Conservation (phyloP, 768 basidiomycete species). For the Coprinopsis cinerea region DNA sequence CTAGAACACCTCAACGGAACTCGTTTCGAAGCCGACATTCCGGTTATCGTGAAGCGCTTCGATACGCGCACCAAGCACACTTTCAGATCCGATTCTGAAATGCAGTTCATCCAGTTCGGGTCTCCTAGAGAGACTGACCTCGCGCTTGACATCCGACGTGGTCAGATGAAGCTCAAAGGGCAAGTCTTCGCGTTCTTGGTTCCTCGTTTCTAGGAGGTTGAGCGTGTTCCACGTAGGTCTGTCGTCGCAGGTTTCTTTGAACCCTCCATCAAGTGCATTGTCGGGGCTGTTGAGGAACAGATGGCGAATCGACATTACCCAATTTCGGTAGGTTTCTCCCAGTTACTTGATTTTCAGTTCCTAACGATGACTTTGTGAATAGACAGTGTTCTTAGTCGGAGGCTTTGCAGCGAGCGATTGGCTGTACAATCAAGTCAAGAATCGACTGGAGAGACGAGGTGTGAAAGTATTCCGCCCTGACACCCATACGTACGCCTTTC, state of each 20-base stretch:
- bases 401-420: slow-evolving; percentile 56
- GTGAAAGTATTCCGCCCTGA: slow-evolving; percentile 45
- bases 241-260: slow-evolving; percentile 23
- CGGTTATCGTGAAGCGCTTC: slow-evolving; percentile 31
- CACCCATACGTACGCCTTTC: slow-evolving; percentile 42
- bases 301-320: slow-evolving; percentile 10
- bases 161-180: slow-evolving; percentile 36
- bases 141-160: slow-evolving; percentile 30
- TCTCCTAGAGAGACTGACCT: slow-evolving; percentile 31
- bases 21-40: slow-evolving; percentile 30
- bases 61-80: slow-evolving; percentile 38
- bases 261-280: slow-evolving; percentile 21
- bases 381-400: slow-evolving; percentile 47
- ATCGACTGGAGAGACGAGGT: slow-evolving; percentile 29
- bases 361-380: not conserved
- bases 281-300: slow-evolving; percentile 17
- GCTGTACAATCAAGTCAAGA: slow-evolving; percentile 38
- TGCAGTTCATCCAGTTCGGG: slow-evolving; percentile 39
- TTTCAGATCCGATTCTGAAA: slow-evolving; percentile 29
- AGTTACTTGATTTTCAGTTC: not conserved
- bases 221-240: slow-evolving; percentile 10
- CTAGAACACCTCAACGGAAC: slow-evolving; percentile 32
- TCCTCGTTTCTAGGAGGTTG: not conserved
- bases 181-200: slow-evolving; percentile 9
- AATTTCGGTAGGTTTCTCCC: slow-evolving; percentile 18